phyloP scores from a whole-genome alignment of 2,329 filamentous ascomycete species.

The Geosmithia putterillii region DNA sequence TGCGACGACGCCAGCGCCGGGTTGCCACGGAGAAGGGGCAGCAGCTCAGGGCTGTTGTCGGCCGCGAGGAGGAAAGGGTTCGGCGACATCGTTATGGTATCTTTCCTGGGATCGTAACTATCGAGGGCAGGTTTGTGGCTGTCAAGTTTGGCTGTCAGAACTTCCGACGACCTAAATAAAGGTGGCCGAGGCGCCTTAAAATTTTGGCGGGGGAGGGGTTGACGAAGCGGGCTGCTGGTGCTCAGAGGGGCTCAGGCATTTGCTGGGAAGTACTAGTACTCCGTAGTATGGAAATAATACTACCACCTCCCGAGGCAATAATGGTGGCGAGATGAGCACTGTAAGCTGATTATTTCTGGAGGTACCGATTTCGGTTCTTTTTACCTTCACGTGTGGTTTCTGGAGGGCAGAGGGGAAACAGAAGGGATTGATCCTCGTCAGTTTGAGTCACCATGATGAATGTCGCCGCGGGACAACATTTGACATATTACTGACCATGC shows the following conservation, averaged over 20 bases:
- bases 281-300: no score
- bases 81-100: constrained; percentile 27
- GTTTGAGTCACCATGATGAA: neutral
- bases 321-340: neutral
- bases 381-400: neutral
- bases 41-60: constrained; percentile 63
- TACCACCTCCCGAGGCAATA: neutral
- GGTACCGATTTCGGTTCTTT: neutral
- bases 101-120: neutral
- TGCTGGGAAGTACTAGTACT: no score
- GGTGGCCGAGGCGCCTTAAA: neutral
- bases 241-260: no score
- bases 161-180: neutral
- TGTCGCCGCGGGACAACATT: neutral
- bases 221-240: neutral
- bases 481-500: neutral
- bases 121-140: neutral
- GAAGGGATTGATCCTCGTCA: neutral
- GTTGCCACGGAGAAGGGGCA: constrained; percentile 61
- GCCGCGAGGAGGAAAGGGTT: constrained; percentile 70
- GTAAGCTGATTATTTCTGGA: neutral
- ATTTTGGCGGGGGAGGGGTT: constrained; percentile 1
- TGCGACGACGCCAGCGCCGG: constrained; percentile 67
- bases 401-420: neutral
- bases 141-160: neutral